These are phyloP conservation scores for Hamamelis virginiana DNA, from an alignment of 164 flowering plant species.

Conservation along the genomic window DNA sequence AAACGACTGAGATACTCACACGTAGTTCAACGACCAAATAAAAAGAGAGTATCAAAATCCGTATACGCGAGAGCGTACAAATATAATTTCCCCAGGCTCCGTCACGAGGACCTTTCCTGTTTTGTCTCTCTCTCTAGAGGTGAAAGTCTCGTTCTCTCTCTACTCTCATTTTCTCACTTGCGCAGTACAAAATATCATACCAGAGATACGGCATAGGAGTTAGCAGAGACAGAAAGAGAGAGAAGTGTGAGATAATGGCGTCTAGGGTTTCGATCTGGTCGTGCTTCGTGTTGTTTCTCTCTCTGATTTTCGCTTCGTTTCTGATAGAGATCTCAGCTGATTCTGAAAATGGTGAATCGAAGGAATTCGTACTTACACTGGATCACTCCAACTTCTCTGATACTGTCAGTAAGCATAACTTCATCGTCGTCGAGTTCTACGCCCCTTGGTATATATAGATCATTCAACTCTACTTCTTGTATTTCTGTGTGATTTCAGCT, in stretches of 20 bases:
- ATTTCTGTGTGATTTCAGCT: neutral
- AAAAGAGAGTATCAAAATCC: no score
- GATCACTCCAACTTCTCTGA: conserved; percentile 80
- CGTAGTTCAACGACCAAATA: no score
- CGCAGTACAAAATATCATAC: no score
- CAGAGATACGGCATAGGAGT: no score
- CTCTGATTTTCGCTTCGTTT: conserved; percentile 16
- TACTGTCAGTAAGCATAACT: conserved; percentile 52
- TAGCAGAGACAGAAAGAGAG: no score
- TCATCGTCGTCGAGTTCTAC: conserved; percentile 94
- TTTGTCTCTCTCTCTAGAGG: no score
- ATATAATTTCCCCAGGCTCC: no score
- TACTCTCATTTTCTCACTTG: no score
- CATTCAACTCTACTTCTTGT: neutral
- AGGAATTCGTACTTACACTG: conserved; percentile 69
- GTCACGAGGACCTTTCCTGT: no score
- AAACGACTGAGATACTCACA: no score
- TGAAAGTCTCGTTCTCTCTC: no score
- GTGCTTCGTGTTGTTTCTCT: conserved; percentile 12
- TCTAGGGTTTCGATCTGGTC: conserved; percentile 30
- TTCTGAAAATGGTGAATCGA: conserved; percentile 18
- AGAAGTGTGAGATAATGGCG: conserved; percentile 27
- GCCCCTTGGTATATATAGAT: conserved; percentile 72
- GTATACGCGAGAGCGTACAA: no score
- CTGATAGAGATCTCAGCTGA: conserved; percentile 17